These are phyloP conservation scores for Aschersonia sp. DNA, from an alignment of 2,329 filamentous ascomycete genomes.

Conservation along the genomic window DNA sequence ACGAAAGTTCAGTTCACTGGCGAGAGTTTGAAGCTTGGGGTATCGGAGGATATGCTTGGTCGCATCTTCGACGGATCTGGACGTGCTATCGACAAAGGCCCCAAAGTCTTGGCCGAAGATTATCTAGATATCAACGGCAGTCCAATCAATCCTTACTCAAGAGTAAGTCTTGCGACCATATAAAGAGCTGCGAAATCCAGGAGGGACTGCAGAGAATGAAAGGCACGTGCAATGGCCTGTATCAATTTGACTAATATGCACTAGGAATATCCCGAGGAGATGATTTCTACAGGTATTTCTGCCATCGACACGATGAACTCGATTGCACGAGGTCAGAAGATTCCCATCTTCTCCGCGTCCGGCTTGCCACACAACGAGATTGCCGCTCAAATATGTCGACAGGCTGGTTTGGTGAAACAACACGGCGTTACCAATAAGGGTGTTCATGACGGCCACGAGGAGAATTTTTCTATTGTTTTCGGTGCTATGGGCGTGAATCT, in stretches of 20 bases:
- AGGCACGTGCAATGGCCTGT: too few species aligned
- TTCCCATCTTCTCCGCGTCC: slow-evolving; percentile 95
- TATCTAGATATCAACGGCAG: slow-evolving; percentile 98
- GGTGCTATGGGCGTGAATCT: slow-evolving; percentile 99
- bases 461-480: slow-evolving; percentile 99
- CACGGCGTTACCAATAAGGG: slow-evolving; percentile 77
- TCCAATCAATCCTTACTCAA: slow-evolving; percentile 95
- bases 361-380: slow-evolving; percentile 99
- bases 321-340: slow-evolving; percentile 97
- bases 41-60: slow-evolving; percentile 98
- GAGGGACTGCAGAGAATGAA: background rate
- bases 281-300: slow-evolving; percentile 99
- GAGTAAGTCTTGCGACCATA: slow-evolving; percentile 37
- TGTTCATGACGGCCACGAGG: slow-evolving; percentile 89
- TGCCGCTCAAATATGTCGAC: slow-evolving; percentile 94
- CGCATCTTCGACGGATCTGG: slow-evolving; percentile 98
- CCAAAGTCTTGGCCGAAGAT: slow-evolving; percentile 94
- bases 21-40: slow-evolving; percentile 93
- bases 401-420: slow-evolving; percentile 78
- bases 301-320: slow-evolving; percentile 98
- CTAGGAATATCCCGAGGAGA: slow-evolving; percentile 96
- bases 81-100: slow-evolving; percentile 95
- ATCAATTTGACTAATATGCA: background rate
- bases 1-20: slow-evolving; percentile 97
- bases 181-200: background rate